Evolutionary conservation across 108 stramenopile species (phyloP), one percentile per base, ranked within the genome.

Genomic region (Parmales sp.): DNA sequence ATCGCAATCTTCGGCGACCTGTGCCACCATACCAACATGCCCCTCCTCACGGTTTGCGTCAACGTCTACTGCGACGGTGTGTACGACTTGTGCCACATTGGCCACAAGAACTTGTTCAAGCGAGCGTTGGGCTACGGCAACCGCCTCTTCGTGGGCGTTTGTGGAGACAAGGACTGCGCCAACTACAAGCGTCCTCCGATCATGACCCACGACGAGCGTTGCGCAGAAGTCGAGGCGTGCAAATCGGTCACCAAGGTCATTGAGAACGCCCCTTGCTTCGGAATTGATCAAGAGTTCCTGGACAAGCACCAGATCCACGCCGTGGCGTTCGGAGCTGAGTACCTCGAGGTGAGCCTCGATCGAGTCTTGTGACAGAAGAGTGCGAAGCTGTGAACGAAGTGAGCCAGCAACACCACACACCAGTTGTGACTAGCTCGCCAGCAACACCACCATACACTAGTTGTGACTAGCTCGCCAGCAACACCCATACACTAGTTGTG

Each of bases 241-340:
- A 93, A 93, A 69, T 84, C 85, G 45, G 92, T 93, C 39, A 90
- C 89, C 2, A 93, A 90, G 70, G 89, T 93, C 64, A 90, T 93
- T 45, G 83, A 76, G 11, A 85, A 93, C 72, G 84, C 86, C 37
- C 92, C 92, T 2, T 93, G 92, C 66, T 88, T 89, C 70, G 92
- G 89, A 7, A 64, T 93, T 37, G 88, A 88, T 1, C 63, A 80
- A 60, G 92, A 88, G 49, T 93, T 93, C 68, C 54, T 93, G 44
- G 87, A 89, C 51, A 78, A 82, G 50, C 92, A 93, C 76, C 89
- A 90, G 71, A 93, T 93, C 68, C 92, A 93, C 71, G 82, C 89
- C 18, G 92, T 93, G 3, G 88, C 89, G 11, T 90, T 78, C 68
- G 92, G 92, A 9, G 80, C 87, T 65, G 92, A 93, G 69, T 93